These are phyloP conservation scores for Solanum dulcamara DNA, from an alignment of 257 asterid species.

Conservation along the genomic window DNA sequence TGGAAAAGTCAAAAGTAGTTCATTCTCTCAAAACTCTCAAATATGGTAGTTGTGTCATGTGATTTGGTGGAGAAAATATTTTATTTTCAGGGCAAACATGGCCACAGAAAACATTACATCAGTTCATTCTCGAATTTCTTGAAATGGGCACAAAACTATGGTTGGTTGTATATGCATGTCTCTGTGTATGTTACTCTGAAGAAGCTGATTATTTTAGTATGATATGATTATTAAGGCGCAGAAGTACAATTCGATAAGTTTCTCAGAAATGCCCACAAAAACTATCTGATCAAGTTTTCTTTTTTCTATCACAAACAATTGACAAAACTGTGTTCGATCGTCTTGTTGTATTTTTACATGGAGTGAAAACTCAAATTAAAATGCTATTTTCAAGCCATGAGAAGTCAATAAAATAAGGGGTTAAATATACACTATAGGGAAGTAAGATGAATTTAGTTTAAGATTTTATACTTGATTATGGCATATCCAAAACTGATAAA, in stretches of 20 bases:
- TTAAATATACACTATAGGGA: neutral
- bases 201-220: neutral
- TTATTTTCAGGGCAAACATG: neutral
- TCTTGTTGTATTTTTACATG: too few relatives aligned
- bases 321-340: too few relatives aligned
- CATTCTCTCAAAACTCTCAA: neutral
- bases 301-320: too few relatives aligned
- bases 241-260: too few relatives aligned
- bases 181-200: neutral
- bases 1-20: neutral
- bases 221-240: too few relatives aligned
- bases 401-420: neutral
- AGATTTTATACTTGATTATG: slow-evolving; percentile 6
- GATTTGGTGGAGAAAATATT: neutral
- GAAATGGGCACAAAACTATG: neutral
- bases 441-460: slow-evolving; percentile 22
- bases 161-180: neutral
- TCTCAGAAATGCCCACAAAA: too few relatives aligned
- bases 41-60: neutral
- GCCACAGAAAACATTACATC: neutral
- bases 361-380: too few relatives aligned
- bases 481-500: slow-evolving; percentile 13
- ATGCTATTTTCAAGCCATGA: too few relatives aligned
- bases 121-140: neutral
- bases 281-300: too few relatives aligned